Conservation (phyloP, 75 land plant species). For the Chamaecyparis obtusa region DNA sequence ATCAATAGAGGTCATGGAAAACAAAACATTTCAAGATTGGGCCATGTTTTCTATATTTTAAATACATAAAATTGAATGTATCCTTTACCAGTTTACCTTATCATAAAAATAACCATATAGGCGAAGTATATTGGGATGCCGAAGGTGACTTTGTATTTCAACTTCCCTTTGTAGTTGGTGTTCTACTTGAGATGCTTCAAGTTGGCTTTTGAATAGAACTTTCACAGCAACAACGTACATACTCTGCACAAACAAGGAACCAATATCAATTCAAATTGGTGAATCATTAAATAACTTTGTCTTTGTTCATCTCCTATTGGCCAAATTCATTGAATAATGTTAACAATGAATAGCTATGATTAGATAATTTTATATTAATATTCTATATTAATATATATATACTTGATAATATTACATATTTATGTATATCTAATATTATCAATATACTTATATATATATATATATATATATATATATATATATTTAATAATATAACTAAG, state of each 20-base stretch:
- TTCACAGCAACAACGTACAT: slow-evolving; percentile 16
- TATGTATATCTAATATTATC: too few species aligned
- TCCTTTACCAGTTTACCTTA: slow-evolving; percentile 5
- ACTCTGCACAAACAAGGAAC: not conserved
- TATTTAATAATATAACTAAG: too few species aligned
- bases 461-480: too few species aligned
- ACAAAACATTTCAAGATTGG: too few species aligned
- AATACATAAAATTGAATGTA: too few species aligned
- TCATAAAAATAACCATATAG: slow-evolving; percentile 30
- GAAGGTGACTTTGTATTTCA: slow-evolving; percentile 28
- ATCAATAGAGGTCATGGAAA: not conserved
- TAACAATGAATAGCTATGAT: too few species aligned
- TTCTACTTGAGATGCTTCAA: slow-evolving; percentile 24
- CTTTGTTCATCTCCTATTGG: not conserved
- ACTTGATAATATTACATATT: too few species aligned
- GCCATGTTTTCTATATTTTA: too few species aligned
- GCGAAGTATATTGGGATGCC: slow-evolving; percentile 29
- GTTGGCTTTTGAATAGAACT: slow-evolving; percentile 21
- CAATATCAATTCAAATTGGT: not conserved
- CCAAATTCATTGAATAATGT: not conserved
- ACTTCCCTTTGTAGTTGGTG: slow-evolving; percentile 26
- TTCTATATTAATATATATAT: too few species aligned
- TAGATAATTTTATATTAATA: too few species aligned
- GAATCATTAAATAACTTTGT: too few species aligned
- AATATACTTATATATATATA: too few species aligned